These are phyloP conservation scores for Waitea zeae DNA, from an alignment of 1,284 basidiomycete genomes.

Conservation along the genomic window DNA sequence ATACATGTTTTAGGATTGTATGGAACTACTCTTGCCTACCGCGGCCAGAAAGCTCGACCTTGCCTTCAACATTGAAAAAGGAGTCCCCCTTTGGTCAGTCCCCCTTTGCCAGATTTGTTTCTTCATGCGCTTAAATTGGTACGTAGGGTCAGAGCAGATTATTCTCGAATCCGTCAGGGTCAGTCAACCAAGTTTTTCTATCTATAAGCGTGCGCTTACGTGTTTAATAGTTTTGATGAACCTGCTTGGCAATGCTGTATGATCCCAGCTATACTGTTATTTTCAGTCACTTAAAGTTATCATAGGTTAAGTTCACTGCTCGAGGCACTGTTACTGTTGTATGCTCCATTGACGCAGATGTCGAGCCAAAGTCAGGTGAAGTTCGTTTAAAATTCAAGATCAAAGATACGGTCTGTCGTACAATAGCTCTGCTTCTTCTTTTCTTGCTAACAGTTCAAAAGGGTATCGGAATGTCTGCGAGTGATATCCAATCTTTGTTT, in stretches of 20 bases:
- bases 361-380: constrained; percentile 18
- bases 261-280: too few relatives aligned
- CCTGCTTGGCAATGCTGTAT: constrained; percentile 55
- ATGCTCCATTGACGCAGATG: constrained; percentile 31
- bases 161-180: constrained; percentile 57
- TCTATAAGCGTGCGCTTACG: too few relatives aligned
- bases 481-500: constrained; percentile 47
- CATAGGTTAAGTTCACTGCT: constrained; percentile 56
- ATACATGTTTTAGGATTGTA: constrained; percentile 55
- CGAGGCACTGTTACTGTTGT: constrained; percentile 41
- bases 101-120: not conserved
- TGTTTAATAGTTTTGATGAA: constrained; percentile 56
- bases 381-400: constrained; percentile 45
- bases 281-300: too few relatives aligned
- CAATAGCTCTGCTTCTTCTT: not conserved
- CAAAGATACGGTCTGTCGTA: constrained; percentile 23
- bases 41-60: constrained; percentile 54
- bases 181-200: constrained; percentile 6
- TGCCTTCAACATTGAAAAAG: constrained; percentile 47
- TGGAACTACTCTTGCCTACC: constrained; percentile 55
- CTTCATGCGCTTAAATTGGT: not conserved
- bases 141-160: constrained; percentile 52
- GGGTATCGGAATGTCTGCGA: constrained; percentile 45
- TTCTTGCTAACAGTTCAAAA: constrained; percentile 27
- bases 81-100: constrained; percentile 44